Evolutionary conservation across 345 rosid genomes (phyloP).

Genomic region (Citrus unshiu): DNA sequence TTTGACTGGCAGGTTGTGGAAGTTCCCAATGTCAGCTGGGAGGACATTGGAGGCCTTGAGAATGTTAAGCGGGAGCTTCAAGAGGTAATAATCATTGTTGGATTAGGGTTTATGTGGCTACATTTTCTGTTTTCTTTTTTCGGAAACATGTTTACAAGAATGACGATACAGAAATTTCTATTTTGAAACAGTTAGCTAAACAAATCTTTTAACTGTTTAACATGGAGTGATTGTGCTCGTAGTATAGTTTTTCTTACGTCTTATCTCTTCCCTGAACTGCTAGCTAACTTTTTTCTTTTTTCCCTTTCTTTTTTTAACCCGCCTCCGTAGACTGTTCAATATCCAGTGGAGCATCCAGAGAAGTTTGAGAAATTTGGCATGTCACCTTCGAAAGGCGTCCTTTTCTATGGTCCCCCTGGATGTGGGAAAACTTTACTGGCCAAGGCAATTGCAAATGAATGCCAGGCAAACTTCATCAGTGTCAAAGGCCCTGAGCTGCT

Average conservation of each 20-base stretch:
- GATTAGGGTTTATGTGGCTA: background rate
- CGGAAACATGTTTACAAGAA: background rate
- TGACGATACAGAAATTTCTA: background rate
- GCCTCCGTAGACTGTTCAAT: conserved; percentile 54
- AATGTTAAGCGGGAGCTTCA: conserved; percentile 73
- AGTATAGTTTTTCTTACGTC: background rate
- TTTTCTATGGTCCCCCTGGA: conserved; percentile 72
- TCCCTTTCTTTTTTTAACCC: background rate
- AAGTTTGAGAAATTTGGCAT: conserved; percentile 74
- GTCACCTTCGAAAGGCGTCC: conserved; percentile 79
- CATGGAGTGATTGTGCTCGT: background rate
- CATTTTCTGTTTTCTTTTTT: background rate
- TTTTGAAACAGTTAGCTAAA: background rate
- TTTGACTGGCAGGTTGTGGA: conserved; percentile 49
- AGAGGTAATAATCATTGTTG: conserved; percentile 37
- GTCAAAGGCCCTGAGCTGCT: conserved; percentile 72
- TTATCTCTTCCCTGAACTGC: background rate
- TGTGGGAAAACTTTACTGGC: conserved; percentile 72
- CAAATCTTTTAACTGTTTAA: background rate
- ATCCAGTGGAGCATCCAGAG: conserved; percentile 85
- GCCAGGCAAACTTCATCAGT: conserved; percentile 74
- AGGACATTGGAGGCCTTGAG: conserved; percentile 70
- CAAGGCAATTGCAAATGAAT: conserved; percentile 66
- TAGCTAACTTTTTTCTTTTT: background rate
- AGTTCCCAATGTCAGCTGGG: conserved; percentile 72